These are phyloP conservation scores for Fusarium sp. DNA, from an alignment of 2,329 filamentous ascomycete genomes.

Conservation along the genomic window DNA sequence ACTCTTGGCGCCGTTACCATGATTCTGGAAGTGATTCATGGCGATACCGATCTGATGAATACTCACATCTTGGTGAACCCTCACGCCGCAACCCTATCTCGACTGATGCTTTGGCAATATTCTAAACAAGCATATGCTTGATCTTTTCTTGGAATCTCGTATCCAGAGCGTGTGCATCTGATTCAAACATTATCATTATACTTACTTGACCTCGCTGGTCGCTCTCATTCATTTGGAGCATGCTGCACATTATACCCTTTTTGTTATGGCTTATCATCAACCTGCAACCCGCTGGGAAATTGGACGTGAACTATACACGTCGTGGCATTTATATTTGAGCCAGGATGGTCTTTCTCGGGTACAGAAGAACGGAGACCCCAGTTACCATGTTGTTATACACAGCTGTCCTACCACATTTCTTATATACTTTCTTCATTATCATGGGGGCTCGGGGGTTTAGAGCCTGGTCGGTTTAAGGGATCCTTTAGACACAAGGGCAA, in stretches of 20 bases:
- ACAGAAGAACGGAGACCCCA: conserved; percentile 4
- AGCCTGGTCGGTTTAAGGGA: conserved; percentile 10
- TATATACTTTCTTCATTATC: conserved; percentile 5
- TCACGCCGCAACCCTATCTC: conserved; percentile 37
- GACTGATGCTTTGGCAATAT: conserved; percentile 35
- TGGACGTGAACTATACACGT: conserved; percentile 1
- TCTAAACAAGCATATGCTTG: conserved; percentile 12
- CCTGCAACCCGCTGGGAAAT: conserved; percentile 7
- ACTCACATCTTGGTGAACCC: conserved; percentile 24
- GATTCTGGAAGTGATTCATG: conserved; percentile 21
- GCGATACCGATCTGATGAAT: conserved; percentile 22
- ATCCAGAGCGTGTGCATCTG: conserved; percentile 3
- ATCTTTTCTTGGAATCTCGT: neutral
- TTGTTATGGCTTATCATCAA: conserved; percentile 29
- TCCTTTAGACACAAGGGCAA: conserved; percentile 26
- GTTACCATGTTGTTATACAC: neutral
- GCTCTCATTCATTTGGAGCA: conserved; percentile 5
- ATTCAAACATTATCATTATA: conserved; percentile 15
- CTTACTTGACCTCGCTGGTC: conserved; percentile 15
- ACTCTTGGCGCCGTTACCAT: conserved; percentile 33
- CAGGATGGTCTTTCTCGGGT: conserved; percentile 8
- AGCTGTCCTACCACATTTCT: conserved; percentile 8
- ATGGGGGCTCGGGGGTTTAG: neutral
- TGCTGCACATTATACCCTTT: conserved; percentile 34
- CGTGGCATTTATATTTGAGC: conserved; percentile 8